Evolutionary conservation across 371 early-diverging fungal species (phyloP).

Genomic region (Vairimorpha necatrix): DNA sequence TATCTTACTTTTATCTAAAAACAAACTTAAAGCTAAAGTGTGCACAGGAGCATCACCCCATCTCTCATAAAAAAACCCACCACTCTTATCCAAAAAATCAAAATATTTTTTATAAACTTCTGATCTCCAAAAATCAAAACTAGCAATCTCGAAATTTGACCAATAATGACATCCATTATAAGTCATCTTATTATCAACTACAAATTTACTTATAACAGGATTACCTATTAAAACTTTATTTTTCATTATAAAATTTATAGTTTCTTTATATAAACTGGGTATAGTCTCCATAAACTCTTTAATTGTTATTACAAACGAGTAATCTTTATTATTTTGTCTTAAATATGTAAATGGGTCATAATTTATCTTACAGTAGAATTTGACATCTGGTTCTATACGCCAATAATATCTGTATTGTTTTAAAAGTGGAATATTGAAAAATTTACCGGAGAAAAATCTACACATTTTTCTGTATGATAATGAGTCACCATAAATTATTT

Average conservation of each 20-base stretch:
- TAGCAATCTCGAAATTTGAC: slow-evolving; percentile 90
- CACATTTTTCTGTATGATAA: slow-evolving; percentile 87
- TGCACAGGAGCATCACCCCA: slow-evolving; percentile 95
- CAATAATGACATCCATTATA: slow-evolving; percentile 78
- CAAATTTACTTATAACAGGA: slow-evolving; percentile 55
- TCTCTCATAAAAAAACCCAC: slow-evolving; percentile 83
- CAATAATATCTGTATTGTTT: slow-evolving; percentile 81
- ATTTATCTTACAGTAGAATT: slow-evolving; percentile 73
- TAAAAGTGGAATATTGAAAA: slow-evolving; percentile 74
- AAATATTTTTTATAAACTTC: slow-evolving; percentile 71
- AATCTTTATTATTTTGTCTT: slow-evolving; percentile 71
- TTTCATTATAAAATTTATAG: slow-evolving; percentile 63
- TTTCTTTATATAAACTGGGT: slow-evolving; percentile 72
- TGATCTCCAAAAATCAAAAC: slow-evolving; percentile 72
- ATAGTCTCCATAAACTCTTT: slow-evolving; percentile 73
- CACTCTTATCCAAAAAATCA: slow-evolving; percentile 72
- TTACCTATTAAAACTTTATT: slow-evolving; percentile 42
- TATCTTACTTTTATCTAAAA: slow-evolving; percentile 69
- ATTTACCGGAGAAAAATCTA: slow-evolving; percentile 78
- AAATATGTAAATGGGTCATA: slow-evolving; percentile 76
- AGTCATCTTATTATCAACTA: slow-evolving; percentile 29
- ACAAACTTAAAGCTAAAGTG: slow-evolving; percentile 71
- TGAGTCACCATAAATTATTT: slow-evolving; percentile 73
- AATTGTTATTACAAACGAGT: slow-evolving; percentile 72
- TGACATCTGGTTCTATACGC: slow-evolving; percentile 83